These are phyloP conservation scores for Suhomyces emberorum DNA, from an alignment of 805 yeast genomes.

Conservation along the genomic window DNA sequence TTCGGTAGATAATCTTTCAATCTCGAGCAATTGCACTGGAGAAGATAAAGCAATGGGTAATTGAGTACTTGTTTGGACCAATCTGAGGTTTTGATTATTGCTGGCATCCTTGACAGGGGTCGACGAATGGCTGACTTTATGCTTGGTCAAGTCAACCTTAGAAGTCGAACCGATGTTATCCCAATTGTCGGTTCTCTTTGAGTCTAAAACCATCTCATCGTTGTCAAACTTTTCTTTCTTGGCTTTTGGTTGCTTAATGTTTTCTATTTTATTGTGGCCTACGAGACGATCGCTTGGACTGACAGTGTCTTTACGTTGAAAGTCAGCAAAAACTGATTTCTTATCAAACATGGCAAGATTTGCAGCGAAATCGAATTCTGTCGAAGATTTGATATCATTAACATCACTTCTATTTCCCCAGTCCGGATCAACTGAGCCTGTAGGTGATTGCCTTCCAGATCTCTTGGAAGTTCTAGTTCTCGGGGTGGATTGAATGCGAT, in stretches of 20 bases:
- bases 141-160: conserved; percentile 4
- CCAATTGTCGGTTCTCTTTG: conserved; percentile 49
- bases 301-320: conserved; percentile 60
- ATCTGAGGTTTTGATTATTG: conserved; percentile 13
- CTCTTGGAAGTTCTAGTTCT: conserved; percentile 4
- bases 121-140: conserved; percentile 9
- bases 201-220: conserved; percentile 69
- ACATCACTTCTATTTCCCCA: conserved; percentile 49
- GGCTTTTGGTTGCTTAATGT: conserved; percentile 12
- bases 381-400: conserved; percentile 41
- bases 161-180: conserved; percentile 35
- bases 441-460: conserved; percentile 5
- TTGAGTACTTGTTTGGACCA: conserved; percentile 18
- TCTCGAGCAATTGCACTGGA: conserved; percentile 75
- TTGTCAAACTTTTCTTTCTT: conserved; percentile 55
- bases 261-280: conserved; percentile 60
- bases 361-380: conserved; percentile 83
- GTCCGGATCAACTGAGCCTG: conserved; percentile 31
- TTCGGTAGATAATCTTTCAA: conserved; percentile 58
- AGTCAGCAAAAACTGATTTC: conserved; percentile 70
- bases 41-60: conserved; percentile 59
- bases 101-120: conserved; percentile 15
- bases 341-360: conserved; percentile 83
- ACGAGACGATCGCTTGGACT: conserved; percentile 65
- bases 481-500: too few species aligned